Conservation (phyloP, 1,284 basidiomycete species). For the Volvariella volvacea region DNA sequence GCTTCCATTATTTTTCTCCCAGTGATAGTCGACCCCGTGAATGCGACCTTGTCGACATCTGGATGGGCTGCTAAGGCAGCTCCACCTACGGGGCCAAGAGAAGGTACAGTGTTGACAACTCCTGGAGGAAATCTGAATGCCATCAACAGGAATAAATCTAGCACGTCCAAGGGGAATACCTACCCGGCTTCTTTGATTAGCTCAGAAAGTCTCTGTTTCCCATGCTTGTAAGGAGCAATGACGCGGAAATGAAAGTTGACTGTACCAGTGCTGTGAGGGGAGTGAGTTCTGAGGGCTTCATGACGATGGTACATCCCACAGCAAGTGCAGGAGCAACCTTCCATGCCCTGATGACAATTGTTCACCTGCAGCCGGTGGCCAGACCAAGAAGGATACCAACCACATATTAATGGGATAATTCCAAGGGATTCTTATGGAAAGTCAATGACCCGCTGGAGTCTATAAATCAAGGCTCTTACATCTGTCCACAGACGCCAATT, state of each 20-base stretch:
- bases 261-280: slow-evolving; percentile 81
- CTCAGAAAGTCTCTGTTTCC: slow-evolving; percentile 67
- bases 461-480: slow-evolving; percentile 44
- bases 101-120: slow-evolving; percentile 86
- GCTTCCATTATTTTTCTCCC: slow-evolving; percentile 90
- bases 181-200: slow-evolving; percentile 77
- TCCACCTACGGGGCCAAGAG: slow-evolving; percentile 78
- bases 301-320: slow-evolving; percentile 81
- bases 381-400: slow-evolving; percentile 27
- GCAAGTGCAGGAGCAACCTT: slow-evolving; percentile 89
- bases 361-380: slow-evolving; percentile 7
- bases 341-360: slow-evolving; percentile 57
- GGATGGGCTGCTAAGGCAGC: slow-evolving; percentile 73
- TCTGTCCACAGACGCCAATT: slow-evolving; percentile 89
- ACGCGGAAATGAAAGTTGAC: slow-evolving; percentile 2
- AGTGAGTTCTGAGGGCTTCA: slow-evolving; percentile 91
- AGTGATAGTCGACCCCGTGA: slow-evolving; percentile 82
- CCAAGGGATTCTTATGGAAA: slow-evolving; percentile 67
- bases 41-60: slow-evolving; percentile 82
- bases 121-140: slow-evolving; percentile 80
- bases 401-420: slow-evolving; percentile 94
- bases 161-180: slow-evolving; percentile 12
- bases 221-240: slow-evolving; percentile 7
- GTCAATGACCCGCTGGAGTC: not conserved
- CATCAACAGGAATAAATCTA: slow-evolving; percentile 11